These are phyloP conservation scores for Melanomma pulvis-pyrius DNA, from an alignment of 495 filamentous ascomycete genomes.

Conservation along the genomic window DNA sequence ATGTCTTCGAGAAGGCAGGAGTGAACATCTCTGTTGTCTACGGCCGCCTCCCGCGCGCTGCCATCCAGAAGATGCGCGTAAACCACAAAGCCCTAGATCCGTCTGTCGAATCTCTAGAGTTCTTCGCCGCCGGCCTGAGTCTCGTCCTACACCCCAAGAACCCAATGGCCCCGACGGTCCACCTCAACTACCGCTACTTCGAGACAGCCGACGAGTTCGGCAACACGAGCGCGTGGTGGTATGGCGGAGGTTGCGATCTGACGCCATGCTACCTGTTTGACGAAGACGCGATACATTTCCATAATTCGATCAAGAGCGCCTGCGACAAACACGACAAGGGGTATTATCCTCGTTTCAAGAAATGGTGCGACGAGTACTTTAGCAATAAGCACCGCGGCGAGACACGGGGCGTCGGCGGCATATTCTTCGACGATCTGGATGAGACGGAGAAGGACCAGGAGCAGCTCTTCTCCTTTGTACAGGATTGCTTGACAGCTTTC, in stretches of 20 bases:
- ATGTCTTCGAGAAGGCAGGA: conserved; percentile 97
- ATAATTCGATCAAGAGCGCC: conserved; percentile 84
- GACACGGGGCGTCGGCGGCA: conserved; percentile 87
- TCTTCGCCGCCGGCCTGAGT: conserved; percentile 93
- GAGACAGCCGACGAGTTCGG: conserved; percentile 82
- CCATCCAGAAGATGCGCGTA: conserved; percentile 89
- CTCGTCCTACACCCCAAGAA: conserved; percentile 91
- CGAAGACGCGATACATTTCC: conserved; percentile 96
- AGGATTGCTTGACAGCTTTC: conserved; percentile 81
- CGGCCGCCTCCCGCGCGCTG: conserved; percentile 82
- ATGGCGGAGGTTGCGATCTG: conserved; percentile 91
- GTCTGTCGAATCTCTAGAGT: conserved; percentile 76
- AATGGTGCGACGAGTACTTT: conserved; percentile 99
- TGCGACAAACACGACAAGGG: conserved; percentile 91
- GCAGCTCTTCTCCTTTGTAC: conserved; percentile 87
- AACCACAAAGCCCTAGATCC: conserved; percentile 90
- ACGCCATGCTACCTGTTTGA: conserved; percentile 95
- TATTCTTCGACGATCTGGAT: conserved; percentile 98
- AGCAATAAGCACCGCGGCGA: conserved; percentile 87
- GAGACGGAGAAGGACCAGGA: conserved; percentile 84
- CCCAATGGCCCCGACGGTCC: conserved; percentile 95
- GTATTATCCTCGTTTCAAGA: conserved; percentile 95
- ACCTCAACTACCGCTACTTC: conserved; percentile 99
- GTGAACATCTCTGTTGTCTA: conserved; percentile 96
- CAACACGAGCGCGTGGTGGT: conserved; percentile 89